Percentiles rank a stretch among this genome's conserved stretches.
These are phyloP conservation scores for Punctularia strigosozonata DNA, from an alignment of 768 basidiomycete genomes.

Conservation along the genomic window DNA sequence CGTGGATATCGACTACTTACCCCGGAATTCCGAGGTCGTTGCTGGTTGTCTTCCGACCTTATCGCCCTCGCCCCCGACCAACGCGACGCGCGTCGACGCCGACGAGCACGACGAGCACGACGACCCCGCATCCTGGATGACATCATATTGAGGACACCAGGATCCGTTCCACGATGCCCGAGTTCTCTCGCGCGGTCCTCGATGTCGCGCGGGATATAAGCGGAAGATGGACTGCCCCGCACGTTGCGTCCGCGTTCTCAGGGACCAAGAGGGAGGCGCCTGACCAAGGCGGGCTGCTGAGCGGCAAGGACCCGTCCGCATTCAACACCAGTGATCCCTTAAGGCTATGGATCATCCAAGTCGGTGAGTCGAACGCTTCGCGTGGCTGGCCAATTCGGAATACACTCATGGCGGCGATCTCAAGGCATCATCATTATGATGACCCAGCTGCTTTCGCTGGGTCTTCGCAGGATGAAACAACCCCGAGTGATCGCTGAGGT, in stretches of 20 bases:
- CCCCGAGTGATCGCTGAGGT: conserved; percentile 82
- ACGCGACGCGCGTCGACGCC: no score
- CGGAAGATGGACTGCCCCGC: no score
- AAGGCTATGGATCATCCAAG: conserved; percentile 68
- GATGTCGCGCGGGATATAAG: background rate
- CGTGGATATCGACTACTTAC: no score
- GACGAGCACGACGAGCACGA: no score
- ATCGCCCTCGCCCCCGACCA: no score
- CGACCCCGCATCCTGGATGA: no score
- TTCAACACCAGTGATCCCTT: conserved; percentile 62
- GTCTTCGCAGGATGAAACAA: conserved; percentile 64
- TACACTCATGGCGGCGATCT: background rate
- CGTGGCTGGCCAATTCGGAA: background rate
- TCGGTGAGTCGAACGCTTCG: conserved; percentile 33
- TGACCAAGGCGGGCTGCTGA: conserved; percentile 51
- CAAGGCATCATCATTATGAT: conserved; percentile 74
- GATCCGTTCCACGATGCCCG: background rate
- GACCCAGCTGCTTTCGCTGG: conserved; percentile 64
- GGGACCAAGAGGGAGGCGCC: conserved; percentile 4
- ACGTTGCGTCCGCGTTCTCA: no score
- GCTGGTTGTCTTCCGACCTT: no score
- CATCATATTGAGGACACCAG: no score
- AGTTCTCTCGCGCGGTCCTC: background rate
- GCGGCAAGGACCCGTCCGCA: conserved; percentile 58
- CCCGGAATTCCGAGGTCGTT: no score